Base-by-base conservation (phyloP, 352 stramenopile species). In the Globisporangium rhizosaccharum region DNA sequence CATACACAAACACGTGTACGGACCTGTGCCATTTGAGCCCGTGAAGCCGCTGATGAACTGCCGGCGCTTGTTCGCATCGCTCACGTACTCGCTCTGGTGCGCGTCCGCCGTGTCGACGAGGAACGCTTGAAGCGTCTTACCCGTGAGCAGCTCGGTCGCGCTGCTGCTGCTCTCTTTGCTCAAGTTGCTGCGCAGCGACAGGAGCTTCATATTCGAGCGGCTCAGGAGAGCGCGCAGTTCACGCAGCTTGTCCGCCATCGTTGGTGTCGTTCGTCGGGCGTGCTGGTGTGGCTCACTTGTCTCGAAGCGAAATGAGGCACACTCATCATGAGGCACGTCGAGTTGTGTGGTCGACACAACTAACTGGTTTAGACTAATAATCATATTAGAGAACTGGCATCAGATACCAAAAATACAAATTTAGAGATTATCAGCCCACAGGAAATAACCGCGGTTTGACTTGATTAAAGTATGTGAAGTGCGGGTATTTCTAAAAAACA, bases 21-120 rank as follows among this genome's bases (percentile, higher is more conserved):
- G 67, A 62, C 88, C 96, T 5, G 96, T 99, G 25, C 97, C 97
- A 20, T 96, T 98, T 48, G 88, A 98, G 15, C 97, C 97, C 53
- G 96, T 96, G 76, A 99, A 99, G 42, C 89, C 90, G 15, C 89
- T 97, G 48, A 99, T 70, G 70, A 97, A 99, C 67, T 85, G 87
- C 51, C 97, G 84, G 20, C 97, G 84, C 78, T 97, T 97, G 79
- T 99, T 98, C 41, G 87, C 88, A 36, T 92, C 83, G 39, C 96
- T 94, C 51, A 98, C 90, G 71, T 99, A 99, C 78, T 99, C 97
- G 66, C 91, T 98, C 61, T 99, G 87, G 77, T 99, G 97, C 53
- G 97, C 96, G 79, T 99, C 97, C 48, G 97, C 95, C 18, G 89
- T 97, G 53, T 97, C 96, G 56, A 99, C 79, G 1, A 99, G 59